phyloP scores from a whole-genome alignment of 2,329 filamentous ascomycete genomes.

The Chaetoscypha palmicola region DNA sequence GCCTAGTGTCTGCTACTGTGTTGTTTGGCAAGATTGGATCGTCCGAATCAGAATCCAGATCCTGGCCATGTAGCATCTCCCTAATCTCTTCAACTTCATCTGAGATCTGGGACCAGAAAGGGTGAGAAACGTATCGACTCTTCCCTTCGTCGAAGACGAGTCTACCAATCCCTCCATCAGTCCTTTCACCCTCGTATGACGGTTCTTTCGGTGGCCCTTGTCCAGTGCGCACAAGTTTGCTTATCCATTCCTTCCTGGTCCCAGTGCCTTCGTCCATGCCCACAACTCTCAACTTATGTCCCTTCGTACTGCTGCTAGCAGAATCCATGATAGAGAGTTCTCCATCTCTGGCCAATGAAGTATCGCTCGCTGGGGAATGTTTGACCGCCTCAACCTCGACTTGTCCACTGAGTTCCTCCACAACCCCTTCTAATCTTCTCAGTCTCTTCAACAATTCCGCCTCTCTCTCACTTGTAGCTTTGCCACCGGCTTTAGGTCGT shows the following conservation, averaged over 20 bases:
- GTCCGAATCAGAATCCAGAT: slow-evolving; percentile 24
- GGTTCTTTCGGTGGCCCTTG: slow-evolving; percentile 22
- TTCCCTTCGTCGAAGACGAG: slow-evolving; percentile 63
- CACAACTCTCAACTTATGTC: slow-evolving; percentile 19
- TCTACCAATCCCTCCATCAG: slow-evolving; percentile 48
- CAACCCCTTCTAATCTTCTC: slow-evolving; percentile 67
- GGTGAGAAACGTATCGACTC: slow-evolving; percentile 67
- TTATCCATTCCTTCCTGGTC: slow-evolving; percentile 23
- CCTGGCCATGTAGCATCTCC: slow-evolving; percentile 27
- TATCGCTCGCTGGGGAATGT: slow-evolving; percentile 23
- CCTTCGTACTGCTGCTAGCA: background rate
- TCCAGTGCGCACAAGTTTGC: slow-evolving; percentile 20
- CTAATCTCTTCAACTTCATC: slow-evolving; percentile 48
- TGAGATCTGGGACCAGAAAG: slow-evolving; percentile 67
- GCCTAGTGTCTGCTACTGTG: slow-evolving; percentile 53
- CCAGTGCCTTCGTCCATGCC: slow-evolving; percentile 26
- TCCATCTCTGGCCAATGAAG: slow-evolving; percentile 18
- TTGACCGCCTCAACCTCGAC: slow-evolving; percentile 34
- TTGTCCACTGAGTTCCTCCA: slow-evolving; percentile 61
- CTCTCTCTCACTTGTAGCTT: slow-evolving; percentile 51
- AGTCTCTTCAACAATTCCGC: slow-evolving; percentile 65
- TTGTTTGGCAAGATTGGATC: slow-evolving; percentile 32
- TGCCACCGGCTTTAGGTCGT: slow-evolving; percentile 58
- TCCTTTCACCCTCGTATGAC: slow-evolving; percentile 36
- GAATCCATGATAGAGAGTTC: slow-evolving; percentile 13